Conservation (phyloP, 2,329 filamentous ascomycete species). For the Aureobasidium sp. region DNA sequence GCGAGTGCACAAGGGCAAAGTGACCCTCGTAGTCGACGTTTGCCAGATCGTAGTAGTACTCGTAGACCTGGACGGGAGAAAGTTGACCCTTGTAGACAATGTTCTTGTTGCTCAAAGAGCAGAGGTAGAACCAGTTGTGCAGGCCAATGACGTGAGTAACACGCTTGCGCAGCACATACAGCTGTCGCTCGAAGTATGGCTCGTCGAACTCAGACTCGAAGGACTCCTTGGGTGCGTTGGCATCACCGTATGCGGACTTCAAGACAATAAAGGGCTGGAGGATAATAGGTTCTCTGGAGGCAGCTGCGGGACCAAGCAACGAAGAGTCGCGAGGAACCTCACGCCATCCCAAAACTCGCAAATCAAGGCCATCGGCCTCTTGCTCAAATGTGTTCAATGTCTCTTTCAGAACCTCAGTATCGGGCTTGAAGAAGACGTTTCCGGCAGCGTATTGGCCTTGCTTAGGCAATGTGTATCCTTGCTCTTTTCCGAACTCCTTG, state of each 20-base stretch:
- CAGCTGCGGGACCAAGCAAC: conserved; percentile 83
- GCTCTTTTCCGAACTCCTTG: conserved; percentile 94
- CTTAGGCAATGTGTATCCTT: conserved; percentile 77
- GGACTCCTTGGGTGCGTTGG: conserved; percentile 66
- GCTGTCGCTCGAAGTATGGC: conserved; percentile 79
- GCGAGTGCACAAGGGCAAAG: conserved; percentile 92
- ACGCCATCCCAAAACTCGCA: conserved; percentile 93
- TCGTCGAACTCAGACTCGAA: conserved; percentile 78
- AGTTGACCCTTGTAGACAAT: conserved; percentile 99
- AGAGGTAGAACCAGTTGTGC: conserved; percentile 98
- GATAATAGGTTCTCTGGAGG: conserved; percentile 90
- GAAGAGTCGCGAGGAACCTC: conserved; percentile 89
- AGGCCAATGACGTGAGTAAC: conserved; percentile 90
- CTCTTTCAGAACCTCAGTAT: conserved; percentile 79
- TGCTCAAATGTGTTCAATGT: conserved; percentile 92
- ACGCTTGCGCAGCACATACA: conserved; percentile 91
- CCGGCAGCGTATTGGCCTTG: conserved; percentile 92
- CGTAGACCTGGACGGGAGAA: conserved; percentile 89
- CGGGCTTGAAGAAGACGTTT: conserved; percentile 98
- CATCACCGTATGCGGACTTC: conserved; percentile 72
- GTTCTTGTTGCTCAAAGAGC: conserved; percentile 94
- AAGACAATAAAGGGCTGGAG: conserved; percentile 93
- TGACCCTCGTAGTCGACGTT: conserved; percentile 96
- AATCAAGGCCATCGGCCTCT: conserved; percentile 75
- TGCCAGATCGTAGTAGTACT: conserved; percentile 95